These are phyloP conservation scores for Capronia coronata DNA, from an alignment of 2,329 filamentous ascomycete species.

Conservation along the genomic window DNA sequence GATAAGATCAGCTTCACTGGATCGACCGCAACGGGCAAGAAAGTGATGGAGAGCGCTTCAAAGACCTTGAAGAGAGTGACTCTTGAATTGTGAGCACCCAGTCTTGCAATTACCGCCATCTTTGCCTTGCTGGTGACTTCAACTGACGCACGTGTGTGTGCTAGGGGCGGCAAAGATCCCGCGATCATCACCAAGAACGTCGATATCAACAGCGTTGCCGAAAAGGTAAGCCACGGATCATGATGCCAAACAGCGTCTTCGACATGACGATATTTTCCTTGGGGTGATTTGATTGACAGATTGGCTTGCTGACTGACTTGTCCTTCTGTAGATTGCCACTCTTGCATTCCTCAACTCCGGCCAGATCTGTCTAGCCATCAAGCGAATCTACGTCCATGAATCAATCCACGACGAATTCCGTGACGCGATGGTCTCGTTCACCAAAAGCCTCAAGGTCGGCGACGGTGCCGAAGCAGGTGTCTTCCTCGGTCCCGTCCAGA, in stretches of 20 bases:
- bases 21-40: conserved; percentile 55
- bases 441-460: conserved; percentile 30
- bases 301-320: not conserved
- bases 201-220: conserved; percentile 47
- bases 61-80: conserved; percentile 56
- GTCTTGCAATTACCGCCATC: too few species aligned
- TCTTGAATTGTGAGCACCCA: conserved; percentile 47
- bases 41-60: conserved; percentile 52
- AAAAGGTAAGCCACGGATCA: conserved; percentile 35
- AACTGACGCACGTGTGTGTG: too few species aligned
- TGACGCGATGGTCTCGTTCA: conserved; percentile 41
- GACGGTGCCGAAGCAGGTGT: conserved; percentile 38
- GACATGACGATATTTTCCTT: too few species aligned
- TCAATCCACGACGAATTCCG: conserved; percentile 48
- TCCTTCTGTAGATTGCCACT: conserved; percentile 35
- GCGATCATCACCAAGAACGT: conserved; percentile 55
- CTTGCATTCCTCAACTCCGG: conserved; percentile 54
- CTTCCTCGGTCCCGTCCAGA: conserved; percentile 59
- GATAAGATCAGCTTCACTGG: conserved; percentile 61
- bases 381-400: conserved; percentile 54
- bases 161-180: conserved; percentile 52
- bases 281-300: too few species aligned
- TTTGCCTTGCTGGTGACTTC: conserved; percentile 3
- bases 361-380: conserved; percentile 51
- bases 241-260: too few species aligned